phyloP scores from a whole-genome alignment of 352 stramenopile species.

The Globisporangium okanoganense region DNA sequence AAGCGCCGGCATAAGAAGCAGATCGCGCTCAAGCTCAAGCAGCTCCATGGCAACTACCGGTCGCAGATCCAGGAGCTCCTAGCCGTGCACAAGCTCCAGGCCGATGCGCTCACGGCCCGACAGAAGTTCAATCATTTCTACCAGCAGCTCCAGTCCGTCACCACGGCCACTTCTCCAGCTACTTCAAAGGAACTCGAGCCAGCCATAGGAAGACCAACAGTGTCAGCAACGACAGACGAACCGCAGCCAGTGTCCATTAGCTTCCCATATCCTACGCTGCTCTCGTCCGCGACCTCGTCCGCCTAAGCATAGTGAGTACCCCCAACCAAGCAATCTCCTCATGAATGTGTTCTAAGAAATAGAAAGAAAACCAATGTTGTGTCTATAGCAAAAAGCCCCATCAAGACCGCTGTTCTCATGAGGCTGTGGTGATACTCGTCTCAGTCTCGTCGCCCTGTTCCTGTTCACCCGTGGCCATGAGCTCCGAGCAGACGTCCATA shows the following conservation, averaged over 20 bases:
- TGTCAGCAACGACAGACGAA: not conserved
- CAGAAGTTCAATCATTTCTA: slow-evolving; percentile 40
- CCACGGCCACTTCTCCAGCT: not conserved
- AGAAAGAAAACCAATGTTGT: not conserved
- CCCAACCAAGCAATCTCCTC: not conserved
- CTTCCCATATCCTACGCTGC: slow-evolving; percentile 16
- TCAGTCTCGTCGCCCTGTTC: slow-evolving; percentile 8
- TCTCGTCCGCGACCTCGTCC: slow-evolving; percentile 9
- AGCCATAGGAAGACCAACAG: not conserved
- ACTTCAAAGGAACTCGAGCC: not conserved
- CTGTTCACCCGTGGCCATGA: slow-evolving; percentile 42
- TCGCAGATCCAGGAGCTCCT: slow-evolving; percentile 38
- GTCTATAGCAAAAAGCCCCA: not conserved
- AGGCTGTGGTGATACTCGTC: not conserved
- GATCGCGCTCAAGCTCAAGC: slow-evolving; percentile 43
- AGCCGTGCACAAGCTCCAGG: slow-evolving; percentile 47
- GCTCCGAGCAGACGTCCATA: slow-evolving; percentile 61
- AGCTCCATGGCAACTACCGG: slow-evolving; percentile 40
- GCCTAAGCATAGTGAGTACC: slow-evolving; percentile 16
- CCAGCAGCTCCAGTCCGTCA: not conserved
- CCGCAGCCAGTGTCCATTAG: slow-evolving; percentile 14
- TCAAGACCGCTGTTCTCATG: not conserved
- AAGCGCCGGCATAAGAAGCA: slow-evolving; percentile 72
- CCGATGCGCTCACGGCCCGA: slow-evolving; percentile 36
- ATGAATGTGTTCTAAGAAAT: slow-evolving; percentile 7